phyloP scores from a whole-genome alignment of 2,329 filamentous ascomycete species.

The Ustulina deusta region DNA sequence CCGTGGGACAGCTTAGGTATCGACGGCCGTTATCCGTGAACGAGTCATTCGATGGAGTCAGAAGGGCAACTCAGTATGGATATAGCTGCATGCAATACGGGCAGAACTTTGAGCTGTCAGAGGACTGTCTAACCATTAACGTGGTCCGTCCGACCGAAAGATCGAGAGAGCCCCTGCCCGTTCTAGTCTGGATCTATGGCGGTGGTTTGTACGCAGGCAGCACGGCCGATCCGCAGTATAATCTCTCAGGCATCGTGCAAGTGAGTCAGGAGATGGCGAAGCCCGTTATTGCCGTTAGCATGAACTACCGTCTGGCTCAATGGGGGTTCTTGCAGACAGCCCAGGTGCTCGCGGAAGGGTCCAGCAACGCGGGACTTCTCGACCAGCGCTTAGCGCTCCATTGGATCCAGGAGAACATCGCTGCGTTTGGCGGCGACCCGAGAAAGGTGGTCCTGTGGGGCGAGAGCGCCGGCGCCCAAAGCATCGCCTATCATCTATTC shows the following conservation, averaged over 20 bases:
- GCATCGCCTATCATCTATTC: slow-evolving; percentile 62
- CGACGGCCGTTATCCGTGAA: slow-evolving; percentile 55
- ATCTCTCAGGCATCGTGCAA: slow-evolving; percentile 71
- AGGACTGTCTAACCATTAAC: slow-evolving; percentile 61
- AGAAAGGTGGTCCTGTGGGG: slow-evolving; percentile 63
- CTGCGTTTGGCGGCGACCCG: slow-evolving; percentile 62
- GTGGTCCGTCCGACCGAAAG: slow-evolving; percentile 57
- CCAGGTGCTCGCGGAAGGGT: slow-evolving; percentile 56
- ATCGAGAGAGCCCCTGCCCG: slow-evolving; percentile 53
- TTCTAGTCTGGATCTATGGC: slow-evolving; percentile 69
- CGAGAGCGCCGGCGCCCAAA: slow-evolving; percentile 58
- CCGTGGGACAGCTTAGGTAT: slow-evolving; percentile 53
- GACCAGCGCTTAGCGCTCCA: slow-evolving; percentile 63
- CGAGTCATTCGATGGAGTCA: slow-evolving; percentile 54
- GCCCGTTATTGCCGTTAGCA: slow-evolving; percentile 65
- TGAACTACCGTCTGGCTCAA: slow-evolving; percentile 66
- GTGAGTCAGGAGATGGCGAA: slow-evolving; percentile 63
- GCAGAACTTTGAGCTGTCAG: slow-evolving; percentile 57
- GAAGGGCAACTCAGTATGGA: slow-evolving; percentile 57
- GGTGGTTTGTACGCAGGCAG: slow-evolving; percentile 66
- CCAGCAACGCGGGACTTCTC: slow-evolving; percentile 62
- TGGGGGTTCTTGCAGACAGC: slow-evolving; percentile 66
- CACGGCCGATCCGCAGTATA: slow-evolving; percentile 68
- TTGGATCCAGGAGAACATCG: slow-evolving; percentile 67
- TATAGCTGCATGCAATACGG: slow-evolving; percentile 62